Conservation (phyloP, 177 flowering plant species). For the Tripterygium wilfordii region DNA sequence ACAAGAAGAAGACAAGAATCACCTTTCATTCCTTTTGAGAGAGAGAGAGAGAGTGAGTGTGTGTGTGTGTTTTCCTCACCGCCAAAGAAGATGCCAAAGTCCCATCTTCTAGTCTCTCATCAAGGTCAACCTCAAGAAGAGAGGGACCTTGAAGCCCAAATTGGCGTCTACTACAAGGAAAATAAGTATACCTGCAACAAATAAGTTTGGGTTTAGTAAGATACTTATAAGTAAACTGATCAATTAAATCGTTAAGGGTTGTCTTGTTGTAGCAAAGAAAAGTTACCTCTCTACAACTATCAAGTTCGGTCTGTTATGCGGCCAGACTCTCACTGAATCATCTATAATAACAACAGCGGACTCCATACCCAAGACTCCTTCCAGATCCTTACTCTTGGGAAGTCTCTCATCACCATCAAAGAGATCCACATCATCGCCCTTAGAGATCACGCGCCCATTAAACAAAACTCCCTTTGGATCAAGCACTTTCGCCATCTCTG, state of each 20-base stretch:
- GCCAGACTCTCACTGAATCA: slow-evolving; percentile 97
- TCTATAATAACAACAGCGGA: slow-evolving; percentile 89
- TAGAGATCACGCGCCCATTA: slow-evolving; percentile 84
- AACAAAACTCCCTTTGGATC: slow-evolving; percentile 88
- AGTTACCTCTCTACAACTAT: slow-evolving; percentile 98
- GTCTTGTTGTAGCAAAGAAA: too few species aligned
- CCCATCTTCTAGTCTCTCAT: slow-evolving; percentile 97
- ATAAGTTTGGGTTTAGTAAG: too few species aligned
- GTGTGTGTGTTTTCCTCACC: slow-evolving; percentile 35
- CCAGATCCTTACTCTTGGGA: slow-evolving; percentile 92
- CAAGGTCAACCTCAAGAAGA: slow-evolving; percentile 93
- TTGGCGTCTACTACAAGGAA: slow-evolving; percentile 96
- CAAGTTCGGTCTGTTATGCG: slow-evolving; percentile 84
- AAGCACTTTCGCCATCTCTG: slow-evolving; percentile 97
- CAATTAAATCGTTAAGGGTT: too few species aligned
- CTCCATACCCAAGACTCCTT: slow-evolving; percentile 97
- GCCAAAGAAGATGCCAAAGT: slow-evolving; percentile 81
- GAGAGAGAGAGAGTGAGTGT: too few species aligned
- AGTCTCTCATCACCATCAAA: slow-evolving; percentile 78
- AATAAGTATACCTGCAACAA: slow-evolving; percentile 89
- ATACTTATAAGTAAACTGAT: too few species aligned
- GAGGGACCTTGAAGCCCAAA: slow-evolving; percentile 94
- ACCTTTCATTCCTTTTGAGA: too few species aligned
- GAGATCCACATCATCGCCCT: slow-evolving; percentile 84
- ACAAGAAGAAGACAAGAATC: too few species aligned